A percentile compares a stretch with the other conserved stretches of the same genome.
Conservation (phyloP, 352 stramenopile genomes). For the Pythium aquatile region DNA sequence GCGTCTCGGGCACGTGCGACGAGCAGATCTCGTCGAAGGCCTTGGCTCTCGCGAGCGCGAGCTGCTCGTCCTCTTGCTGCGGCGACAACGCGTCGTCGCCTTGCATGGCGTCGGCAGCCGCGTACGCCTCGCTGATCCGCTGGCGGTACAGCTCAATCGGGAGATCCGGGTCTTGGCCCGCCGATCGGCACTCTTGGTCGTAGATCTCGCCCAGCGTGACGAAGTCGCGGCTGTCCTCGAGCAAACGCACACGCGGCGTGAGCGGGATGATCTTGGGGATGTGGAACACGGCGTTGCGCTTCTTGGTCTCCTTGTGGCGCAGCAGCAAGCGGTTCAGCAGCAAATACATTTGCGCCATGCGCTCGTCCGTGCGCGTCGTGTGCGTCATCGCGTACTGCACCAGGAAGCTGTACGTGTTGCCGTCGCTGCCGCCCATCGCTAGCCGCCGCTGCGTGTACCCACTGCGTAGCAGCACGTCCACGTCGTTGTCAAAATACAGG, state of each 20-base stretch:
- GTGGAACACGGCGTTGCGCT: conserved; percentile 87
- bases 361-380: conserved; percentile 92
- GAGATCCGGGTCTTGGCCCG: conserved; percentile 73
- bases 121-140: conserved; percentile 70
- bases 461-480: conserved; percentile 82
- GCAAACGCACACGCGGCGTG: conserved; percentile 85
- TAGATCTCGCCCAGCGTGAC: conserved; percentile 88
- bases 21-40: conserved; percentile 84
- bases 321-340: conserved; percentile 85
- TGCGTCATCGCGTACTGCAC: conserved; percentile 93
- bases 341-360: conserved; percentile 93
- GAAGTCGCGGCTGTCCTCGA: conserved; percentile 85
- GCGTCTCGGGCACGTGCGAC: conserved; percentile 74
- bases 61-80: conserved; percentile 62
- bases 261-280: conserved; percentile 92
- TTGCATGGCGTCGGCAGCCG: conserved; percentile 45
- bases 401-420: conserved; percentile 88
- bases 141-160: conserved; percentile 79
- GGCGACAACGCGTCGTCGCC: conserved; percentile 16
- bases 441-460: conserved; percentile 91
- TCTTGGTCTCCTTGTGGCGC: conserved; percentile 86
- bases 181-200: conserved; percentile 66
- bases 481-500: conserved; percentile 85
- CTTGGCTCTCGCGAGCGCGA: conserved; percentile 56
- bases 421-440: conserved; percentile 88